A percentile compares a stretch with the other conserved stretches of the same genome.
phyloP scores from a whole-genome alignment of 192 early-diverging fungal genomes.

The Mortierella alpina region DNA sequence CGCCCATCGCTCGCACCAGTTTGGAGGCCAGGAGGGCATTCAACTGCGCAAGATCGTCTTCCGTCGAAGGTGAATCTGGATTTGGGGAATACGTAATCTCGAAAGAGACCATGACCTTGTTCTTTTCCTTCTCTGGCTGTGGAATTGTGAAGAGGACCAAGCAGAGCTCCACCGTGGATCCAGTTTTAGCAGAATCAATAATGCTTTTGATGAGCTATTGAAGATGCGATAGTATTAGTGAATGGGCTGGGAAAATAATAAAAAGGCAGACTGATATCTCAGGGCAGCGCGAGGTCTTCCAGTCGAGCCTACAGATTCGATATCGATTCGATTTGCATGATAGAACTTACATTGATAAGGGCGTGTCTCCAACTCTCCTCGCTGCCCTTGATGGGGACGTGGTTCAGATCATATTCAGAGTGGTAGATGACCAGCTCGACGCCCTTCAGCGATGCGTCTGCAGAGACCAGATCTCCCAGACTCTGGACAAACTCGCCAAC shows the following conservation, averaged over 20 bases:
- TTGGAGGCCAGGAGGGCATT: constrained; percentile 49
- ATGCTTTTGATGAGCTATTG: constrained; percentile 63
- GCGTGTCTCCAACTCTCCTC: constrained; percentile 64
- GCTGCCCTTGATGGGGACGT: constrained; percentile 63
- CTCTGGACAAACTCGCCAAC: constrained; percentile 67
- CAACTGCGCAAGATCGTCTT: constrained; percentile 32
- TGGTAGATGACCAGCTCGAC: constrained; percentile 70
- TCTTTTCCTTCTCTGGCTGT: constrained; percentile 18
- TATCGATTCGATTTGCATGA: background rate
- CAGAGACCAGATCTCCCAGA: constrained; percentile 68
- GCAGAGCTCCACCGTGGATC: constrained; percentile 66
- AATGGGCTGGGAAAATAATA: constrained; percentile 1
- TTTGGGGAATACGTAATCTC: constrained; percentile 54
- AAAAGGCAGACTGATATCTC: background rate
- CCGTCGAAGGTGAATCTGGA: constrained; percentile 7
- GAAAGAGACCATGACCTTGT: constrained; percentile 53
- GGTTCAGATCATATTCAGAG: constrained; percentile 61
- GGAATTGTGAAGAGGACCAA: constrained; percentile 36
- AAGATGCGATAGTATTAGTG: background rate
- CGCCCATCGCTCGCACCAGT: constrained; percentile 54
- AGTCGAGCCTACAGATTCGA: background rate
- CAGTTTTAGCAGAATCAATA: constrained; percentile 58
- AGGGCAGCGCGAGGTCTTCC: no score
- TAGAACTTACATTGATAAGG: constrained; percentile 60
- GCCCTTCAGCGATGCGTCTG: constrained; percentile 59